Base-by-base conservation (phyloP, 1,284 basidiomycete genomes). In the Hypsizygus ulmarius region DNA sequence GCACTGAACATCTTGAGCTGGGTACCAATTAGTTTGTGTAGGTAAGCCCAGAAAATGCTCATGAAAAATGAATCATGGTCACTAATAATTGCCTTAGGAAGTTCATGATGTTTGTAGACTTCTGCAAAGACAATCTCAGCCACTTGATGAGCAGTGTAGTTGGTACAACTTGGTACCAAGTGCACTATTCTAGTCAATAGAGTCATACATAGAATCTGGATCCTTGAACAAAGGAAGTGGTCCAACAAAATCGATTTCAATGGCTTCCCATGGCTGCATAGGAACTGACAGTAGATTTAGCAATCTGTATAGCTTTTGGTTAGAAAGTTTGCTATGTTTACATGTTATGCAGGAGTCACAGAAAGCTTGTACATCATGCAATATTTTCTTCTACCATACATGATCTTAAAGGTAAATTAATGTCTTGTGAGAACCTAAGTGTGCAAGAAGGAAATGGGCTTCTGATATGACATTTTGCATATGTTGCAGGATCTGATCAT, bases 41-140 rank as follows among this genome's bases (percentile, higher is more conserved):
- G 50, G 1, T 64, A 48, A 7, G 49, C 52, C 74, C 75, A 79
- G 53, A 78, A 77, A 1, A 30, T 34, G 6, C 64, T 66, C 0
- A 70, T 70, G 53, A 77, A 78, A 8, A 69, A 52, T 0, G 64
- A 53, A 50, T 77, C 73, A 0, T 69, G 50, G 47, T 77, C 67
- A 14, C 64, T 67, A 2, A 76, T 56, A 27, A 81, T 74, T 0
- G 51, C 49, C 3, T 53, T 45, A 0, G 66, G 74, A 1, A 75
- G 42, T 0, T 73, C 69, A 53, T 74, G 70, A n/a, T 69, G 59
- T 16, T 62, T 63, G 44, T 70, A 70, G 0, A 75, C 59, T 15
- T 60, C 48, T 1, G 58, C 52, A 42, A 73, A 67, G 10, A 73
- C 49, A 5, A 73, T 12, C 45, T 72, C 65, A 0, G 72, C 70